Evolutionary conservation across 805 yeast genomes (phyloP).

Genomic region (Pichia ethanolica): DNA sequence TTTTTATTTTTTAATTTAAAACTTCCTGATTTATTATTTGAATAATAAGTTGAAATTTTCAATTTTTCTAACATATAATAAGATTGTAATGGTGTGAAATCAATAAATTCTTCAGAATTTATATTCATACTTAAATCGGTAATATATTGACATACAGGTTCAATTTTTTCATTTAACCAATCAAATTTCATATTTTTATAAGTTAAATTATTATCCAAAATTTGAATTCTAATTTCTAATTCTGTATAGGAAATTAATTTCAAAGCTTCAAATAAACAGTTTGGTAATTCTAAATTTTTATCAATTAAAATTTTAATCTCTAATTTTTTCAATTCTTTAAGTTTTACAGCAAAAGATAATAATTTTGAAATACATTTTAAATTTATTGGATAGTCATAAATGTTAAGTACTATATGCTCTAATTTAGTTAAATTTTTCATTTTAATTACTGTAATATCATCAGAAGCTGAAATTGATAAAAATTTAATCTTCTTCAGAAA

Average conservation of each 20-base stretch:
- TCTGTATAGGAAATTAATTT: background rate
- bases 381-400: constrained; percentile 5
- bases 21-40: constrained; percentile 1
- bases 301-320: constrained; percentile 3
- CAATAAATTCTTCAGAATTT: background rate
- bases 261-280: constrained; percentile 1
- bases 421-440: background rate
- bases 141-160: background rate
- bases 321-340: background rate
- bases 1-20: background rate
- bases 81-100: background rate
- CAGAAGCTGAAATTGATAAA: constrained; percentile 1
- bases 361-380: background rate
- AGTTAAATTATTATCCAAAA: constrained; percentile 5
- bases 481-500: background rate
- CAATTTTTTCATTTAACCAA: constrained; percentile 2
- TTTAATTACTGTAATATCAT: background rate
- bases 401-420: background rate
- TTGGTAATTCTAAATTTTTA: constrained; percentile 2
- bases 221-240: background rate
- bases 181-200: constrained; percentile 7
- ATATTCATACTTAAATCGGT: constrained; percentile 5
- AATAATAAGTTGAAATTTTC: constrained; percentile 3
- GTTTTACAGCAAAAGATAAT: background rate
- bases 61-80: background rate